A percentile compares a stretch with the other conserved stretches of the same genome.
phyloP scores from a whole-genome alignment of 2,329 filamentous ascomycete genomes.

The Ustulina deusta region DNA sequence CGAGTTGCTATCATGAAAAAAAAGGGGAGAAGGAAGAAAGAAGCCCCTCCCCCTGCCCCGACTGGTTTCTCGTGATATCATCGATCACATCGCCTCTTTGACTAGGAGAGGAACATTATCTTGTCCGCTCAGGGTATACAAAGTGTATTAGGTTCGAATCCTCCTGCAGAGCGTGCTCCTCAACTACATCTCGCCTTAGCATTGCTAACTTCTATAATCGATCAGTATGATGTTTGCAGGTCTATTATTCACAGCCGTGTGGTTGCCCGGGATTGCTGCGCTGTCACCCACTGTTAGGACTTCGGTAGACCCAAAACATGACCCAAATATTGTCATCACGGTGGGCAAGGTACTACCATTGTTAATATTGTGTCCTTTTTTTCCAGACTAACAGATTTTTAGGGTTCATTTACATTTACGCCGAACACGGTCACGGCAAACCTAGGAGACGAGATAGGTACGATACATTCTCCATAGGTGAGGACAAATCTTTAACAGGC shows the following conservation, averaged over 20 bases:
- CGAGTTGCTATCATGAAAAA: background rate
- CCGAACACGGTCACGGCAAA: conserved; percentile 17
- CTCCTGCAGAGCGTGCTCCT: background rate
- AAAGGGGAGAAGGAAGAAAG: no score
- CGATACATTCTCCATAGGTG: background rate
- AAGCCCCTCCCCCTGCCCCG: no score
- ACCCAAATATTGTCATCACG: background rate
- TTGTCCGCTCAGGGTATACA: background rate
- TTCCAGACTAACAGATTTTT: background rate
- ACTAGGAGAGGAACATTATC: background rate
- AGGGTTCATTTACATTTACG: conserved; percentile 22
- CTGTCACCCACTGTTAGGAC: background rate
- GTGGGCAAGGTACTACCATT: conserved; percentile 5
- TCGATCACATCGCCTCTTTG: background rate
- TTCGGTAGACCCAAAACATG: background rate
- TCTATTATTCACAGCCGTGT: background rate
- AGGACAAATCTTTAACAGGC: background rate
- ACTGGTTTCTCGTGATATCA: no score
- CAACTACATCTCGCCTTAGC: background rate
- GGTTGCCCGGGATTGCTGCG: background rate
- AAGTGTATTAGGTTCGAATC: background rate
- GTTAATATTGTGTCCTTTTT: background rate
- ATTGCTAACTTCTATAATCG: background rate
- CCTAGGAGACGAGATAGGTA: conserved; percentile 15
- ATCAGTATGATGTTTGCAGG: background rate